phyloP scores from a whole-genome alignment of 139 green algal genomes.

The Chlorella sp. region DNA sequence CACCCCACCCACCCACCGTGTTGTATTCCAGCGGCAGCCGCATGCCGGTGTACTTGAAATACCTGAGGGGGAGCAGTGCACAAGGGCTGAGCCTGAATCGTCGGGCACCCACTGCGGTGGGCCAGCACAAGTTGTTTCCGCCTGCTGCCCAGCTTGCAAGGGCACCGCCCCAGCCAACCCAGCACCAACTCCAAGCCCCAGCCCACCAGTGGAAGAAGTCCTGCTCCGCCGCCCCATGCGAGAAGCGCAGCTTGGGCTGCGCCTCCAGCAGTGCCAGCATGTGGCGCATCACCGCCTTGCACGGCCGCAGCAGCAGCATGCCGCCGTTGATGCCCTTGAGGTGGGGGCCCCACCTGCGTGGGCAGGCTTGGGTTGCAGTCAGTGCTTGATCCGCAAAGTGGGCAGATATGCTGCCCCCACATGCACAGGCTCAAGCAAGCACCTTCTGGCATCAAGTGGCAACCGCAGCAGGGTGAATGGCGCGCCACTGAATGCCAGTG shows the following conservation, averaged over 20 bases:
- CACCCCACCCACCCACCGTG: background rate
- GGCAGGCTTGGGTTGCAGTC: no score
- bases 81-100: no score
- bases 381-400: no score
- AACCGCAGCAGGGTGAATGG: no score
- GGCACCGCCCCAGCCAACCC: no score
- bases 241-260: slow-evolving; percentile 17
- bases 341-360: background rate
- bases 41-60: slow-evolving; percentile 8
- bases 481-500: no score
- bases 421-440: no score
- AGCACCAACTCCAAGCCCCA: background rate
- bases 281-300: background rate
- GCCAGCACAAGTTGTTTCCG: no score
- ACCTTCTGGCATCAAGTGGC: no score
- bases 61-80: background rate
- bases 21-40: slow-evolving; percentile 22
- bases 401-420: no score
- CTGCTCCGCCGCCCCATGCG: slow-evolving; percentile 20
- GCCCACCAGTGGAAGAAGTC: slow-evolving; percentile 23
- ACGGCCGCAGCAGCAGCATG: slow-evolving; percentile 27
- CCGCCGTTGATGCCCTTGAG: slow-evolving; percentile 21
- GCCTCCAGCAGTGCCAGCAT: slow-evolving; percentile 15
- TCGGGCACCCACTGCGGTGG: no score
- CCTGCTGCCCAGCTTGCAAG: no score